phyloP scores from a whole-genome alignment of 78 protist genomes.

The Andalucia godoyi region DNA sequence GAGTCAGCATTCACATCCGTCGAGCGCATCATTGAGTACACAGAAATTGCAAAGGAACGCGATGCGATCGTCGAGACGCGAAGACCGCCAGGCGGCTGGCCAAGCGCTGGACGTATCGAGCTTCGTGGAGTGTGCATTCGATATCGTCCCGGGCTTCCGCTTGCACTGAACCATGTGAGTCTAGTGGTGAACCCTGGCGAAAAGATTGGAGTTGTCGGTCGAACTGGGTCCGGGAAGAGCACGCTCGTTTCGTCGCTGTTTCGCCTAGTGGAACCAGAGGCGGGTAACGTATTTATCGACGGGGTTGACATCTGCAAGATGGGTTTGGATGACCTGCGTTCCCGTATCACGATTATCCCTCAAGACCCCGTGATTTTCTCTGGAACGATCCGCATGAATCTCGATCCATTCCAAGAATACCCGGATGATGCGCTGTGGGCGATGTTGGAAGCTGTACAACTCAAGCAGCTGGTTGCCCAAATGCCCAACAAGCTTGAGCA shows the following conservation, averaged over 20 bases:
- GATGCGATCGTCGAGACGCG: background rate
- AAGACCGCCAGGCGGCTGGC: constrained; percentile 25
- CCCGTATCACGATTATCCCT: constrained; percentile 50
- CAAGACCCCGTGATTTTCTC: constrained; percentile 56
- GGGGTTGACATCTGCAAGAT: constrained; percentile 19
- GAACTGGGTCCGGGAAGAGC: constrained; percentile 56
- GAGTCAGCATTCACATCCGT: constrained; percentile 22
- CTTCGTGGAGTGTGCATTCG: constrained; percentile 31
- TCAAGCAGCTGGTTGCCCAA: background rate
- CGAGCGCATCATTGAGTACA: constrained; percentile 41
- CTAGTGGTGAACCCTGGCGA: constrained; percentile 11
- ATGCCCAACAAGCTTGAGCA: background rate
- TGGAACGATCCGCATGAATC: constrained; percentile 39
- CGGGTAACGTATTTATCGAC: constrained; percentile 30
- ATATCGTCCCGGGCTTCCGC: constrained; percentile 57
- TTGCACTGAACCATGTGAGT: constrained; percentile 25
- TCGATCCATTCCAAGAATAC: constrained; percentile 5
- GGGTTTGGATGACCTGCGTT: constrained; percentile 16
- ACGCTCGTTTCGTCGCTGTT: constrained; percentile 32
- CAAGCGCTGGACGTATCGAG: constrained; percentile 29
- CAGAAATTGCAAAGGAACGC: background rate
- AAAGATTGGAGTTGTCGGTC: constrained; percentile 62
- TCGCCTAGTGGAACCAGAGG: constrained; percentile 17
- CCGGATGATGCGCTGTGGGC: constrained; percentile 30
- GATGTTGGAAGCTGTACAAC: constrained; percentile 36